Conservation (phyloP, 306 rosid species). For the Acmispon strigosus region DNA sequence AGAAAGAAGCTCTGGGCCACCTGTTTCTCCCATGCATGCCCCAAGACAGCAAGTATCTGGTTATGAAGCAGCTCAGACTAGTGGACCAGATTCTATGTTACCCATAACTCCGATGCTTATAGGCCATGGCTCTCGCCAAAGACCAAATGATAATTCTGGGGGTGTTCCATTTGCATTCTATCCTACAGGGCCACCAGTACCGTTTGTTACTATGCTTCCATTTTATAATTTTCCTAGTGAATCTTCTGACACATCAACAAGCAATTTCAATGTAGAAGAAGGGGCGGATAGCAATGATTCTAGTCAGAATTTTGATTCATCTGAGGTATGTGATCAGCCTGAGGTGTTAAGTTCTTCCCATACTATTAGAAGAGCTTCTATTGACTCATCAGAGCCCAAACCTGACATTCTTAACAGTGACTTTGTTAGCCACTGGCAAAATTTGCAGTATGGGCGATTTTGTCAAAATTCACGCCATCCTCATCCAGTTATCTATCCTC, state of each 20-base stretch:
- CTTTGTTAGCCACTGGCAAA: constrained; percentile 58
- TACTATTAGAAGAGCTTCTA: constrained; percentile 28
- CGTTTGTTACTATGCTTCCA: constrained; percentile 68
- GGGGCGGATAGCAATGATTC: constrained; percentile 39
- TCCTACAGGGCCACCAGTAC: constrained; percentile 82
- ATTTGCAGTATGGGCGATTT: constrained; percentile 54
- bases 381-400: constrained; percentile 38
- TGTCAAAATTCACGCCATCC: constrained; percentile 50
- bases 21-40: constrained; percentile 34
- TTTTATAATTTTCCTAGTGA: constrained; percentile 51
- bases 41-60: constrained; percentile 48
- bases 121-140: constrained; percentile 55
- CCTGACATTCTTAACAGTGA: constrained; percentile 68
- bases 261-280: constrained; percentile 45
- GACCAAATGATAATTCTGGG: constrained; percentile 52
- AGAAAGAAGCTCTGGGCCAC: constrained; percentile 42
- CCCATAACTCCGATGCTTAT: constrained; percentile 46
- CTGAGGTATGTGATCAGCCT: constrained; percentile 38
- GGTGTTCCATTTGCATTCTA: constrained; percentile 50
- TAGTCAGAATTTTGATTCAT: constrained; percentile 44
- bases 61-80: constrained; percentile 47
- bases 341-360: constrained; percentile 33
- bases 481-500: constrained; percentile 33
- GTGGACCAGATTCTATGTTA: constrained; percentile 49
- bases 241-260: constrained; percentile 44